Conservation (phyloP, 2,329 filamentous ascomycete species). For the Fusarium verticillioides region DNA sequence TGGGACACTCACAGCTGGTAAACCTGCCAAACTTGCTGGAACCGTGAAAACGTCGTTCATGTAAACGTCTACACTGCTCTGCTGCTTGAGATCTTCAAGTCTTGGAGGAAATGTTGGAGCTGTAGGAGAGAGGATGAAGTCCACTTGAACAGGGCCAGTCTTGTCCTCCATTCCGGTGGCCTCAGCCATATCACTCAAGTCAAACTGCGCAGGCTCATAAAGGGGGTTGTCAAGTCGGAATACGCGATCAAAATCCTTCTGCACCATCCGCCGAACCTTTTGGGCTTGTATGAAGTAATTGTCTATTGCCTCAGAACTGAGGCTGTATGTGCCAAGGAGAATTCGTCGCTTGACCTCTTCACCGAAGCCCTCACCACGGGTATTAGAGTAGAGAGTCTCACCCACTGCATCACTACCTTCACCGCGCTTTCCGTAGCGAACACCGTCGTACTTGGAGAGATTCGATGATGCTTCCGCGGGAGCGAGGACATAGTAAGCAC, state of each 20-base stretch:
- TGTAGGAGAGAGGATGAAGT: constrained; percentile 89
- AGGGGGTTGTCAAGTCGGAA: constrained; percentile 80
- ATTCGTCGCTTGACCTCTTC: constrained; percentile 88
- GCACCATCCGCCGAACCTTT: constrained; percentile 83
- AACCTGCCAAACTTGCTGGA: constrained; percentile 88
- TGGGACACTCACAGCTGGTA: constrained; percentile 89
- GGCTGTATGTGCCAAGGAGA: constrained; percentile 86
- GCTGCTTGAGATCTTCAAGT: constrained; percentile 65
- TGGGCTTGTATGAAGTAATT: constrained; percentile 98
- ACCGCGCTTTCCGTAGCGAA: constrained; percentile 82
- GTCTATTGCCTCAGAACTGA: constrained; percentile 90
- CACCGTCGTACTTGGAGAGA: constrained; percentile 94
- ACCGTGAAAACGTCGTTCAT: constrained; percentile 97
- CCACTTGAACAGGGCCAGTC: constrained; percentile 72
- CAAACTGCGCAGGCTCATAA: constrained; percentile 61
- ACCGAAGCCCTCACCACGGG: constrained; percentile 80
- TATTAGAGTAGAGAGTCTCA: constrained; percentile 78
- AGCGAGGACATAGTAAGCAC: constrained; percentile 94
- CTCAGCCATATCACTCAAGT: constrained; percentile 70
- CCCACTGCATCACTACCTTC: constrained; percentile 63
- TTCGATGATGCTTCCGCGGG: constrained; percentile 97
- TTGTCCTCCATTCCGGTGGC: constrained; percentile 64
- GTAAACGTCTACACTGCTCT: constrained; percentile 77
- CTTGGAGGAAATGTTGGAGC: constrained; percentile 79
- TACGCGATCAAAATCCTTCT: constrained; percentile 84